phyloP scores from a whole-genome alignment of 352 stramenopile genomes.

The Phytophthora kernoviae region DNA sequence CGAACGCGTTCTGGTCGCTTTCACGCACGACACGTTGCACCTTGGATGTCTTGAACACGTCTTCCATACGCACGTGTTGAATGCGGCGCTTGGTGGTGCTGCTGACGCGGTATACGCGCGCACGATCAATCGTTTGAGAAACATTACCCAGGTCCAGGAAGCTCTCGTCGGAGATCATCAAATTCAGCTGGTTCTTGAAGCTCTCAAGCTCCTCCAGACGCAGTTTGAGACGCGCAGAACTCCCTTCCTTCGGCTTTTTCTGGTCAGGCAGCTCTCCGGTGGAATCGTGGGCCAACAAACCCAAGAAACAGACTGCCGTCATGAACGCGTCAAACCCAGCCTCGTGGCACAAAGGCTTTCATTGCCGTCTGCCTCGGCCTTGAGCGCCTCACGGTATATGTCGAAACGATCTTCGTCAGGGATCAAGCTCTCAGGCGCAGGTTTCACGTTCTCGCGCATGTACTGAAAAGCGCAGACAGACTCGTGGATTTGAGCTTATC shows the following conservation, averaged over 20 bases:
- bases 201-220: conserved; percentile 51
- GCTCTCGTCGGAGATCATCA: conserved; percentile 79
- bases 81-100: conserved; percentile 68
- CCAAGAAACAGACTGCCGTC: conserved; percentile 80
- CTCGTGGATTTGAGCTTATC: conserved; percentile 67
- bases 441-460: conserved; percentile 71
- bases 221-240: conserved; percentile 35
- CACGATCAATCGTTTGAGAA: conserved; percentile 67
- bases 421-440: conserved; percentile 56
- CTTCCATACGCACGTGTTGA: conserved; percentile 67
- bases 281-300: conserved; percentile 61
- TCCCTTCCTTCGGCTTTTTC: conserved; percentile 28
- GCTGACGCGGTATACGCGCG: conserved; percentile 63
- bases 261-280: conserved; percentile 51
- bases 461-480: conserved; percentile 75
- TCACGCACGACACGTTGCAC: conserved; percentile 70
- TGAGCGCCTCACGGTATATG: conserved; percentile 63
- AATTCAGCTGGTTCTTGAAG: conserved; percentile 78
- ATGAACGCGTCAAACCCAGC: conserved; percentile 89
- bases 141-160: conserved; percentile 62
- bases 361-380: conserved; percentile 49
- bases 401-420: conserved; percentile 61
- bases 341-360: conserved; percentile 77
- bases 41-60: conserved; percentile 67
- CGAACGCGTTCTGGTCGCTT: conserved; percentile 65